Evolutionary conservation across 2,329 filamentous ascomycete genomes (phyloP), one percentile per base, ranked within the genome.

Genomic region (Talaromyces sp.): DNA sequence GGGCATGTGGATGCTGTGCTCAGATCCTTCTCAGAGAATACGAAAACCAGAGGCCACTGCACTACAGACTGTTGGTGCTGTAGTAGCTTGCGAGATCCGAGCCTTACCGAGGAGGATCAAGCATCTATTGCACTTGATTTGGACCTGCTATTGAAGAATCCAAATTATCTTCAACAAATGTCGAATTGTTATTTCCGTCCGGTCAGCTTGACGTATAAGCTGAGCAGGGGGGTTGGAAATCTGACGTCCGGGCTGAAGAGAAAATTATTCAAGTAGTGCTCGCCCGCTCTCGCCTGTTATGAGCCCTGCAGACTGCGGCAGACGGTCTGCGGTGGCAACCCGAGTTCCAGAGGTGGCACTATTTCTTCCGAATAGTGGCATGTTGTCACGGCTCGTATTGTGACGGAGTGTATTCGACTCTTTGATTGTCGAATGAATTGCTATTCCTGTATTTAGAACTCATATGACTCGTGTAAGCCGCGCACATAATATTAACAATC

Each of bases 41-140:
- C 32, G 14, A 47, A 17, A 39, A 39, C 14, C 20, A 47, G 45
- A 47, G 45, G 45, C 20, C 45, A 47, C 45, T 47, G 45, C 35
- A 47, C 32, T 39, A 47, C 19, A 14, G 32, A 47, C 33, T 47
- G 45, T 47, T 47, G 45, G 45, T 47, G 45, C 22, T 47, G 45
- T 20, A 29, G 32, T 14, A 47, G 20, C 33, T 47, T 47, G 29
- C 45, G 45, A 29, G 33, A 39, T 37, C 33, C 45, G 14, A 29
- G 33, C 20, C 32, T 47, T 39, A 47, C 32, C 13, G 35, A 47
- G 16, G 33, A 47, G 33, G 45, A 47, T 29, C 20, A 39, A 39
- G 13, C 20, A 27, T 47, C 14, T 30, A 39, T 47, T 39, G 33
- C 32, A 47, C 19, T 17, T 39, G 45, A 47, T 29, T 29, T 47